Evolutionary conservation across 2,329 filamentous ascomycete species (phyloP).

Genomic region (Colletotrichum sp.): DNA sequence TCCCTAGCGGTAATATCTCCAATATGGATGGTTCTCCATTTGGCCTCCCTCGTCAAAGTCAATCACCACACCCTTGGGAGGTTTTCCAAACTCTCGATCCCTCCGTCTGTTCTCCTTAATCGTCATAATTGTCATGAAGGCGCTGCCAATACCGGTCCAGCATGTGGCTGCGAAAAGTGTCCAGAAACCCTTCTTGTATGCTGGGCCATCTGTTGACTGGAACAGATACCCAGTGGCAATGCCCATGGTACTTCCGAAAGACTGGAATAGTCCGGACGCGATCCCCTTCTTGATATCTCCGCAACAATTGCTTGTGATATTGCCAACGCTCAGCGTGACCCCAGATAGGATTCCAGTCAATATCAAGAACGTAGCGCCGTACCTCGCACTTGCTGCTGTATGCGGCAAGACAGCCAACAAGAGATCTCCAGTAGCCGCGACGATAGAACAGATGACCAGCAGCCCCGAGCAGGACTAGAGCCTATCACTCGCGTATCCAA

Average conservation of each 20-base stretch:
- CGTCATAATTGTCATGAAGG: slow-evolving; percentile 17
- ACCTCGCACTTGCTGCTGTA: background rate
- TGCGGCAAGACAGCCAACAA: background rate
- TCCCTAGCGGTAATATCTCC: slow-evolving; percentile 2
- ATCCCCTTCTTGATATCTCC: slow-evolving; percentile 18
- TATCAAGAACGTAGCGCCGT: slow-evolving; percentile 10
- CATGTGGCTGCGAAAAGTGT: slow-evolving; percentile 10
- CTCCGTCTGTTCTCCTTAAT: slow-evolving; percentile 20
- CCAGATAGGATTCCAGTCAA: slow-evolving; percentile 1
- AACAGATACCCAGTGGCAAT: slow-evolving; percentile 11
- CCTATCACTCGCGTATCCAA: slow-evolving; percentile 19
- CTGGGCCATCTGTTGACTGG: background rate
- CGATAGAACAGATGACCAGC: slow-evolving; percentile 15
- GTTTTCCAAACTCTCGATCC: slow-evolving; percentile 17
- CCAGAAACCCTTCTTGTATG: slow-evolving; percentile 11
- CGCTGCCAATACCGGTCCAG: slow-evolving; percentile 4
- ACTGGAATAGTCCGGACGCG: slow-evolving; percentile 1
- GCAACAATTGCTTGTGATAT: slow-evolving; percentile 15
- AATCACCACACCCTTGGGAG: background rate
- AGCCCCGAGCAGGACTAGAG: slow-evolving; percentile 21
- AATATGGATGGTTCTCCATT: slow-evolving; percentile 14
- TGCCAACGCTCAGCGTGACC: background rate
- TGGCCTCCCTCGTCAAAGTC: slow-evolving; percentile 10
- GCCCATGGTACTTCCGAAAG: slow-evolving; percentile 17
- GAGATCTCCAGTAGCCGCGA: slow-evolving; percentile 4